These are phyloP conservation scores for Gossypium rotundifolium DNA, from an alignment of 345 rosid species.

Conservation along the genomic window DNA sequence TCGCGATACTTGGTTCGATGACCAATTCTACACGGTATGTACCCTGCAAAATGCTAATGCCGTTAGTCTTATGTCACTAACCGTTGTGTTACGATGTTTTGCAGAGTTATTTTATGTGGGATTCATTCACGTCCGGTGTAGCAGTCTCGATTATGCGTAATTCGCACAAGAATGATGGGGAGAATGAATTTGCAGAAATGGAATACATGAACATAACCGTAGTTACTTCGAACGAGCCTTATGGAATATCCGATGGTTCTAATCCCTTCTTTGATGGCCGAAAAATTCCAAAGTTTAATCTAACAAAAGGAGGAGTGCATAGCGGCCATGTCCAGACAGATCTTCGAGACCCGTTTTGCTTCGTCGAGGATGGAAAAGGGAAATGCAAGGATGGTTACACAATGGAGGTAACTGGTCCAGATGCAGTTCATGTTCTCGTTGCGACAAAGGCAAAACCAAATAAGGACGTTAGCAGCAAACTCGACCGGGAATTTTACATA, in stretches of 20 bases:
- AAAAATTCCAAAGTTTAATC: conserved; percentile 50
- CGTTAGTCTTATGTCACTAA: neutral
- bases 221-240: conserved; percentile 79
- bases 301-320: conserved; percentile 59
- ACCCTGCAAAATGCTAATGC: neutral
- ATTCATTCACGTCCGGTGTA: conserved; percentile 74
- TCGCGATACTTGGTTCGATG: conserved; percentile 46
- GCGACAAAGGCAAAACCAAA: conserved; percentile 67
- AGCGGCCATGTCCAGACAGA: conserved; percentile 87
- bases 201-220: conserved; percentile 80
- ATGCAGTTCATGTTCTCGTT: conserved; percentile 72
- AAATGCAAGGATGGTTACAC: conserved; percentile 95
- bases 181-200: conserved; percentile 83
- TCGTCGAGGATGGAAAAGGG: conserved; percentile 49
- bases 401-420: conserved; percentile 46
- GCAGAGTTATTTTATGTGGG: conserved; percentile 98
- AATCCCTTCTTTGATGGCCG: conserved; percentile 69
- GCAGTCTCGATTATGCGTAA: conserved; percentile 70
- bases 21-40: conserved; percentile 54
- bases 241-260: conserved; percentile 59
- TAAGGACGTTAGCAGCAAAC: conserved; percentile 35
- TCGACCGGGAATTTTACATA: conserved; percentile 57
- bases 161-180: conserved; percentile 27
- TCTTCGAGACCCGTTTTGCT: conserved; percentile 63
- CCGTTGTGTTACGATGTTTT: neutral